Evolutionary conservation across 129 eudicot species (phyloP).

Genomic region (Ambrosia trifida): DNA sequence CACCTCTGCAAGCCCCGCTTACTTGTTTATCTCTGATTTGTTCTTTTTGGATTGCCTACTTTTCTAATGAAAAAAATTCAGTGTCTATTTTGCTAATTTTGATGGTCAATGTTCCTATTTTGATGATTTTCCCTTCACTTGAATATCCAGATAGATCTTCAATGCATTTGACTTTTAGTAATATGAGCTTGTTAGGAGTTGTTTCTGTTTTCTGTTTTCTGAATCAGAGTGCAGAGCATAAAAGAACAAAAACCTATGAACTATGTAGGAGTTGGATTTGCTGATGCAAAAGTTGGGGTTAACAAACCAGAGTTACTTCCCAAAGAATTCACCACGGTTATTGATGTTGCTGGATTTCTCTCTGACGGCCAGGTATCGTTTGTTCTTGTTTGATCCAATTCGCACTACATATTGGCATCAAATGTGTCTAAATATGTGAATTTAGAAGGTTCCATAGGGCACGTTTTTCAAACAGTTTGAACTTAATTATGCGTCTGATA

Average conservation of each 20-base stretch:
- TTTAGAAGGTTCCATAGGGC: neutral
- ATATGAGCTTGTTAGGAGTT: slow-evolving; percentile 34
- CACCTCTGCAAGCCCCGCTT: no score
- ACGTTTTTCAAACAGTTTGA: neutral
- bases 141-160: neutral
- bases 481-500: neutral
- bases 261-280: slow-evolving; percentile 76
- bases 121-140: neutral
- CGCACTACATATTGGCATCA: slow-evolving; percentile 8
- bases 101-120: neutral
- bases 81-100: neutral
- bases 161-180: neutral
- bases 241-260: slow-evolving; percentile 27
- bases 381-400: neutral
- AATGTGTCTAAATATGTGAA: slow-evolving; percentile 1
- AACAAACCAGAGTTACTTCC: slow-evolving; percentile 97
- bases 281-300: slow-evolving; percentile 84
- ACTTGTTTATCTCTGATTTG: no score
- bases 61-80: no score
- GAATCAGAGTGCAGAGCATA: slow-evolving; percentile 37
- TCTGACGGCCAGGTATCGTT: slow-evolving; percentile 84
- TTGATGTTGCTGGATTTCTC: slow-evolving; percentile 96
- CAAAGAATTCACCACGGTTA: slow-evolving; percentile 73
- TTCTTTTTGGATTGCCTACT: no score
- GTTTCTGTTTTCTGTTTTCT: slow-evolving; percentile 31